Evolutionary conservation across 2,329 filamentous ascomycete genomes (phyloP), one percentile per base, ranked within the genome.

Genomic region (Arthrobotrys sphaeroides): DNA sequence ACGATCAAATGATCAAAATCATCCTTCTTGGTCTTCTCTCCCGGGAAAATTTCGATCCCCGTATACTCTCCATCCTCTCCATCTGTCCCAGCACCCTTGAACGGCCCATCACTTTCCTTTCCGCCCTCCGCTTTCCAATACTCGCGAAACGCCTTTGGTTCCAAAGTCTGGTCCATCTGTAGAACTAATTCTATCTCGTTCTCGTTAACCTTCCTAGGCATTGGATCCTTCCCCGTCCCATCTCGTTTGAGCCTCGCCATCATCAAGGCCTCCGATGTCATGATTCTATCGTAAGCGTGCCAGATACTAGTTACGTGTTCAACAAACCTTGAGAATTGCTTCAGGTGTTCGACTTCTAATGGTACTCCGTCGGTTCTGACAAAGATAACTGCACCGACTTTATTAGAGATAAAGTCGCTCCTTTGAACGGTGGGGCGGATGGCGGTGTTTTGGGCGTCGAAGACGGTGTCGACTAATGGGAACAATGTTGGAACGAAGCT

Each of bases 101-200:
- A 67, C 7, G 64, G 64, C 5, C 64, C 51, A 12, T 26, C 51
- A 22, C n/a, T n/a, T n/a, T 51, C 57, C 22, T 16, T 38, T 1
- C 38, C 49, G 3, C 7, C 38, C 22, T n/a, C 24, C 59, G 36
- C 42, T n/a, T 55, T 53, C 72, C 72, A 75, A 53, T 45, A 75
- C 28, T 45, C 40, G 24, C 12, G 42, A n/a, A 69, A 75, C 1
- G 64, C 64, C 7, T 45, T 40, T 5, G 12, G 5, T 12, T 75
- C 72, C 36, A 75, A 31, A 45, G 47, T 69, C 16, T 38, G 22
- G 53, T 69, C 62, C 64, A 75, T 69, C 24, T 45, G 9, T 16
- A 47, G 40, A 5, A 69, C 62, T 18, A 75, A 28, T 9, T 38
- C 22, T 1, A 64, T 22, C 9, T 75, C 57, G 20, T 51, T 33